A percentile compares a stretch with the other conserved stretches of the same genome.
These are phyloP conservation scores for Kwoniella botswanensis DNA, from an alignment of 768 basidiomycete genomes.

Conservation along the genomic window DNA sequence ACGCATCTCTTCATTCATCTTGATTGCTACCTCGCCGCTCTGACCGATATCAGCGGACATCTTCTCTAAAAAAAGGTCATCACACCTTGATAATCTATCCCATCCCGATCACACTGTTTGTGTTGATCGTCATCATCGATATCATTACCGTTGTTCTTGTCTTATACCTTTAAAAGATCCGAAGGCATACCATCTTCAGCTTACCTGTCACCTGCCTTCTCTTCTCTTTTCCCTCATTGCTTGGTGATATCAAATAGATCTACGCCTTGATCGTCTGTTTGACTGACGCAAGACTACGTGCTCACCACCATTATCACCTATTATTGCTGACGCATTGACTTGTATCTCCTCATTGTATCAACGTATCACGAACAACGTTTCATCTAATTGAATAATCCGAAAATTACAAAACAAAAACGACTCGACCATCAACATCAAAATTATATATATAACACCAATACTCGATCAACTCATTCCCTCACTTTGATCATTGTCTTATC, in stretches of 20 bases:
- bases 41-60: neutral
- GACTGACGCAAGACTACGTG: constrained; percentile 6
- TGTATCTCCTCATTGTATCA: neutral
- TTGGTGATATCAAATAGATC: neutral
- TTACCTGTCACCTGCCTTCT: neutral
- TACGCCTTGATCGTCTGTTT: constrained; percentile 6
- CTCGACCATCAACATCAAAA: neutral
- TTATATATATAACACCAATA: neutral
- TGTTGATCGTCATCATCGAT: neutral
- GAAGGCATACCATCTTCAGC: neutral
- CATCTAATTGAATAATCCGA: neutral
- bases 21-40: neutral
- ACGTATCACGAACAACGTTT: neutral
- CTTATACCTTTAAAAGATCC: neutral
- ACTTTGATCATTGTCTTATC: neutral
- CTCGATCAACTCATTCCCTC: neutral
- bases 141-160: neutral
- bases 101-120: constrained; percentile 3
- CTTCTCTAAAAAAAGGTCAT: neutral
- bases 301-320: neutral
- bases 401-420: neutral
- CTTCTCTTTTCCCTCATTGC: neutral
- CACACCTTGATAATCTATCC: neutral
- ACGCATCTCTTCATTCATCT: neutral
- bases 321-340: constrained; percentile 3